Percentiles rank a stretch among this genome's conserved stretches.
phyloP scores from a whole-genome alignment of 1,139 yeast species.

The Suhomyces panamericanus region DNA sequence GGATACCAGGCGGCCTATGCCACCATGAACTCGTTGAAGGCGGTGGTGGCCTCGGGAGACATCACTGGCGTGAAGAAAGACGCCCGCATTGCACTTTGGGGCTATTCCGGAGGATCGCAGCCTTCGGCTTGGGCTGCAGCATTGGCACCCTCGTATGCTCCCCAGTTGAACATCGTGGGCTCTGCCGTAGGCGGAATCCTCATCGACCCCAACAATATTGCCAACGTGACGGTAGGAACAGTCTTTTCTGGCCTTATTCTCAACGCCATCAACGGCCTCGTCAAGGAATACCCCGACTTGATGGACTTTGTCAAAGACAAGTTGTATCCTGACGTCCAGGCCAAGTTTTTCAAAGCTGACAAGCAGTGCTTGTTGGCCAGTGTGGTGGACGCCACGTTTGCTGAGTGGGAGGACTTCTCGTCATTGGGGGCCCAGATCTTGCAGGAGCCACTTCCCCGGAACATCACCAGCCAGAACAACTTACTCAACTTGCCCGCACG shows the following conservation, averaged over 20 bases:
- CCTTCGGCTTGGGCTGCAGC: conserved; percentile 41
- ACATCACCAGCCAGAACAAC: conserved; percentile 3
- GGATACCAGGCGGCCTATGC: conserved; percentile 32
- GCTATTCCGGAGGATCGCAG: conserved; percentile 40
- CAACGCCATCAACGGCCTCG: conserved; percentile 28
- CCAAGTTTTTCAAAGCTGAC: background rate
- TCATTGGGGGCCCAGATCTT: conserved; percentile 1
- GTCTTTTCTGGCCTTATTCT: conserved; percentile 29
- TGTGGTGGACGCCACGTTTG: background rate
- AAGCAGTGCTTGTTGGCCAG: conserved; percentile 1
- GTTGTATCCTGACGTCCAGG: background rate
- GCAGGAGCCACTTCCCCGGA: background rate
- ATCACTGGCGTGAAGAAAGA: conserved; percentile 25
- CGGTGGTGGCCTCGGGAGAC: conserved; percentile 22
- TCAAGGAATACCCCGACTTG: conserved; percentile 28
- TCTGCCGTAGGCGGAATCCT: conserved; percentile 38
- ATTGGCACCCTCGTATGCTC: conserved; percentile 33
- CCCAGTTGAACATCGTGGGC: conserved; percentile 32
- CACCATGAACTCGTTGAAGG: conserved; percentile 31
- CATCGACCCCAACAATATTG: conserved; percentile 24
- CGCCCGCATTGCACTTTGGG: conserved; percentile 33
- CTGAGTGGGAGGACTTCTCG: background rate
- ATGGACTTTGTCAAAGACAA: conserved; percentile 4
- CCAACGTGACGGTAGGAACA: conserved; percentile 24
- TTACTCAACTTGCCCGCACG: conserved; percentile 9